Conservation (phyloP, 169 alveolate species). For the Plasmodium gaboni region DNA sequence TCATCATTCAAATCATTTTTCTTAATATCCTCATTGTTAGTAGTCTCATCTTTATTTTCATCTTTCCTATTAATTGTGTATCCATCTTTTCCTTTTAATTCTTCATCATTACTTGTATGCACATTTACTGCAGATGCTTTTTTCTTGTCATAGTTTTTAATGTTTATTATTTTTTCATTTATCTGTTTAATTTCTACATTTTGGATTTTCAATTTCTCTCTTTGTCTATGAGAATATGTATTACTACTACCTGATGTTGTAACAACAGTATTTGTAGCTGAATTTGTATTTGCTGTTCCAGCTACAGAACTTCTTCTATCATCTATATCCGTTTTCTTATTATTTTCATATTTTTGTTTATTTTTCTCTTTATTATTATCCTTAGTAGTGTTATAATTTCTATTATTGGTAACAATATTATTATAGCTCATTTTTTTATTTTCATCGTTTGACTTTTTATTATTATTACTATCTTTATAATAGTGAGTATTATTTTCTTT, state of each 20-base stretch:
- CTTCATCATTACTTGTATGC: background rate
- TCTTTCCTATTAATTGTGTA: background rate
- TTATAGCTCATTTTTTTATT: conserved; percentile 2
- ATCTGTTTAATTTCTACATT: conserved; percentile 73
- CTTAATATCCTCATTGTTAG: background rate
- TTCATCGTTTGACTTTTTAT: conserved; percentile 1
- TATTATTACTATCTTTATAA: conserved; percentile 5
- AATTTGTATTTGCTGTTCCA: background rate
- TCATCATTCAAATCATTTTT: background rate
- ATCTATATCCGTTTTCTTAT: background rate
- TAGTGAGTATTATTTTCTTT: background rate
- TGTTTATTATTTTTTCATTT: conserved; percentile 31
- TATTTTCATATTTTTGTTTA: conserved; percentile 10
- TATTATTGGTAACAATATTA: background rate
- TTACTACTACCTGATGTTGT: background rate
- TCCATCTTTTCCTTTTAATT: background rate
- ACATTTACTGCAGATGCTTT: background rate
- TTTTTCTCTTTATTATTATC: background rate
- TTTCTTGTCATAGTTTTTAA: conserved; percentile 6
- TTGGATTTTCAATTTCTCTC: conserved; percentile 73
- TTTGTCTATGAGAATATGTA: conserved; percentile 40
- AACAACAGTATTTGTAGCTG: too few relatives aligned
- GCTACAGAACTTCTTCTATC: background rate
- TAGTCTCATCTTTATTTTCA: background rate
- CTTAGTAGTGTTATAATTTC: background rate